A percentile compares a stretch with the other conserved stretches of the same genome.
Evolutionary conservation across 2,329 filamentous ascomycete species (phyloP).

Genomic region (Aureobasidium namibiae): DNA sequence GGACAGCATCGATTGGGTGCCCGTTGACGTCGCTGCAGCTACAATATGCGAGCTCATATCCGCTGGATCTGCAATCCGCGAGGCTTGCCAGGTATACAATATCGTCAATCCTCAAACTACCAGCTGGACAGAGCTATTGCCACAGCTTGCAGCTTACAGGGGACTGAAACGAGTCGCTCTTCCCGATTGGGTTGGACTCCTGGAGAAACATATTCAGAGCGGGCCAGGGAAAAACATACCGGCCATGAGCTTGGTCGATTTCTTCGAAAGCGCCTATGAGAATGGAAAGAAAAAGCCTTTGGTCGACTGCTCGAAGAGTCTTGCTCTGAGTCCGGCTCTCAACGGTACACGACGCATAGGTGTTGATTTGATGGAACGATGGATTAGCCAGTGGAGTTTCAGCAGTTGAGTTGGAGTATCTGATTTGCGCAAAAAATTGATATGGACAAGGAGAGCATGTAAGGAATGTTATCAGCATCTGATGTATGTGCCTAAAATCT

Average conservation of each 20-base stretch:
- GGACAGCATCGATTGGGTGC: conserved; percentile 46
- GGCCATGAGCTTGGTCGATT: background rate
- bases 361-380: background rate
- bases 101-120: conserved; percentile 22
- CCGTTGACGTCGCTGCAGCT: conserved; percentile 33
- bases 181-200: background rate
- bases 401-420: background rate
- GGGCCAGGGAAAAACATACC: background rate
- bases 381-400: background rate
- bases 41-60: conserved; percentile 12
- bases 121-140: conserved; percentile 19
- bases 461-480: background rate
- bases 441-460: background rate
- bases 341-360: background rate
- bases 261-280: background rate
- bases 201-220: background rate
- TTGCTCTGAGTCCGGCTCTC: background rate
- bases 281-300: background rate
- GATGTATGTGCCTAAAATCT: too few relatives aligned
- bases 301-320: background rate
- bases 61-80: background rate
- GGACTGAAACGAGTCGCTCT: background rate
- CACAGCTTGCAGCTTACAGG: conserved; percentile 9
- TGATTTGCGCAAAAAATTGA: background rate
- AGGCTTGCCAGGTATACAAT: conserved; percentile 20